A percentile compares a stretch with the other conserved stretches of the same genome.
Conservation (phyloP, 1,284 basidiomycete genomes). For the Anthracocystis walkeri region DNA sequence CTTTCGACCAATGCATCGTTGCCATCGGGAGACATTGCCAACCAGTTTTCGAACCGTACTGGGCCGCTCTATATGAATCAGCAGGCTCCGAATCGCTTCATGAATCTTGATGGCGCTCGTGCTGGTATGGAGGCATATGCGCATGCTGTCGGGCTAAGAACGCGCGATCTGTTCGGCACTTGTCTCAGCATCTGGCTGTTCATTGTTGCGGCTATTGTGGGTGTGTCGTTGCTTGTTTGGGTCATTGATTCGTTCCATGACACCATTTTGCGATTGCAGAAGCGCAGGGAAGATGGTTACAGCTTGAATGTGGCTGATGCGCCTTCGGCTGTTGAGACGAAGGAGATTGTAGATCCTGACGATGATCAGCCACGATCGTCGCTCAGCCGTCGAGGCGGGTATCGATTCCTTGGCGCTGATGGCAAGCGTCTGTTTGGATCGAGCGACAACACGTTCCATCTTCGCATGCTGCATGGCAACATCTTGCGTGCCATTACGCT, state of each 20-base stretch:
- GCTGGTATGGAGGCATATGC: slow-evolving; percentile 83
- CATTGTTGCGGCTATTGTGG: slow-evolving; percentile 79
- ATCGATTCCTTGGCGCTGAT: slow-evolving; percentile 37
- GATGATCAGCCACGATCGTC: slow-evolving; percentile 37
- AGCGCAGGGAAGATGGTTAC: slow-evolving; percentile 49
- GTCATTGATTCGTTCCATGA: slow-evolving; percentile 50
- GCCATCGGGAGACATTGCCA: slow-evolving; percentile 51
- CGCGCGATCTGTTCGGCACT: slow-evolving; percentile 84
- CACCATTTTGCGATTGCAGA: slow-evolving; percentile 30
- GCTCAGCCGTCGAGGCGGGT: slow-evolving; percentile 41
- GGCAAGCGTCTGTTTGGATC: slow-evolving; percentile 32
- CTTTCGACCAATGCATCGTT: slow-evolving; percentile 50
- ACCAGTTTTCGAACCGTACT: slow-evolving; percentile 76
- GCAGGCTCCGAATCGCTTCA: slow-evolving; percentile 77
- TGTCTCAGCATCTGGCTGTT: slow-evolving; percentile 85
- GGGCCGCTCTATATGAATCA: slow-evolving; percentile 84
- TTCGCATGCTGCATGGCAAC: slow-evolving; percentile 77
- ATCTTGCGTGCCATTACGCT: slow-evolving; percentile 87
- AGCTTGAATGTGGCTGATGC: slow-evolving; percentile 18
- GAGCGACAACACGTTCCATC: slow-evolving; percentile 51
- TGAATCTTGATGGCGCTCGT: slow-evolving; percentile 71
- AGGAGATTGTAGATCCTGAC: slow-evolving; percentile 24
- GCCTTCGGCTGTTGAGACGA: slow-evolving; percentile 17
- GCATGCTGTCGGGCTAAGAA: slow-evolving; percentile 81
- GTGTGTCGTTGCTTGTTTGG: slow-evolving; percentile 79